Evolutionary conservation across 371 early-diverging fungal genomes (phyloP).

Genomic region (Mycotypha africana): DNA sequence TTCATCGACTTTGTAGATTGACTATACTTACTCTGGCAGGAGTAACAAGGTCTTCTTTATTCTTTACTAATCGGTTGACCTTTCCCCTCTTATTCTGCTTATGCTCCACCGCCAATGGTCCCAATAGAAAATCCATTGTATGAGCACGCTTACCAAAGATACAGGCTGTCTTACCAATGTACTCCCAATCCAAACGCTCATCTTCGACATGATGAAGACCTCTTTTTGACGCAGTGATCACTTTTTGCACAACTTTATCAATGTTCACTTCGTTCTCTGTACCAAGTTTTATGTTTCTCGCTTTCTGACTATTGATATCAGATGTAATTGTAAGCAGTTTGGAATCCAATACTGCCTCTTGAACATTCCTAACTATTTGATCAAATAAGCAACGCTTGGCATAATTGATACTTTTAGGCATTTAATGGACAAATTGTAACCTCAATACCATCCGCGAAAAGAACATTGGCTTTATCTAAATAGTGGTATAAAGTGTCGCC

Average conservation of each 20-base stretch:
- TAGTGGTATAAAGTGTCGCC: conserved; percentile 3
- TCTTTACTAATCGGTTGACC: conserved; percentile 28
- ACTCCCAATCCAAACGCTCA: conserved; percentile 53
- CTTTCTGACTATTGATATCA: conserved; percentile 72
- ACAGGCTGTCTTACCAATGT: conserved; percentile 53
- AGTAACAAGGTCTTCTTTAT: conserved; percentile 35
- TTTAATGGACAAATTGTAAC: no score
- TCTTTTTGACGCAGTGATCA: conserved; percentile 47
- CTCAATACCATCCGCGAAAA: conserved; percentile 51
- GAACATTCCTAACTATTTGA: conserved; percentile 56
- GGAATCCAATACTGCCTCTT: conserved; percentile 90
- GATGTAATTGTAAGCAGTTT: conserved; percentile 67
- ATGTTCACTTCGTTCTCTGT: conserved; percentile 65
- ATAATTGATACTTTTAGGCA: no score
- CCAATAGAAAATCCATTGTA: conserved; percentile 72
- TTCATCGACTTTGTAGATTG: not conserved
- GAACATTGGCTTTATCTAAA: conserved; percentile 49
- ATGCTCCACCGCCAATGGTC: conserved; percentile 61
- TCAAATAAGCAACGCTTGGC: not conserved
- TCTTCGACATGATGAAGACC: conserved; percentile 13
- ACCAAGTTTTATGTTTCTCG: conserved; percentile 64
- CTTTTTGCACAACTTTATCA: conserved; percentile 64
- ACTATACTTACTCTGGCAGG: conserved; percentile 24
- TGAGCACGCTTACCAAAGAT: conserved; percentile 51
- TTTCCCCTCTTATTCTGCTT: conserved; percentile 41